Percentiles rank a stretch among this genome's conserved stretches.
Conservation (phyloP, 129 eudicot genomes). For the Saussurea involucrata region DNA sequence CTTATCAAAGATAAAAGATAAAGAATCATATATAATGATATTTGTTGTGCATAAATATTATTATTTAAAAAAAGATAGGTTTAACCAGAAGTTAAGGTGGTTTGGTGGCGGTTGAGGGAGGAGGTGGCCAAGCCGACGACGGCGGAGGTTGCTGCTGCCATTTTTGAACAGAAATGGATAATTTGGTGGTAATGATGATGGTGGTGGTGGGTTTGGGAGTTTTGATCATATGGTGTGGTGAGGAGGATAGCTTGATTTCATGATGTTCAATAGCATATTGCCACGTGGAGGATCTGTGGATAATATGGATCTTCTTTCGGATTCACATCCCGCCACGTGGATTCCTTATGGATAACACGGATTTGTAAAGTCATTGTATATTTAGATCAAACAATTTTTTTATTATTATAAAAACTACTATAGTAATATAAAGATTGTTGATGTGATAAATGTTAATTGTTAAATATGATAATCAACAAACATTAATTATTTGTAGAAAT, state of each 20-base stretch:
- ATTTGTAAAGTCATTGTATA: background rate
- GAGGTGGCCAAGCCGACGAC: slow-evolving; percentile 77
- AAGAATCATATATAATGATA: background rate
- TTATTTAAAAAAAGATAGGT: background rate
- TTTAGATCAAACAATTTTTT: background rate
- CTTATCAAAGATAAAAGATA: no score
- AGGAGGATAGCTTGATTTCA: slow-evolving; percentile 46
- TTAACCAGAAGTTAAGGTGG: slow-evolving; percentile 52
- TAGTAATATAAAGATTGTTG: no score
- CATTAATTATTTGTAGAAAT: no score
- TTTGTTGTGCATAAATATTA: background rate
- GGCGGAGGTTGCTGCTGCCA: slow-evolving; percentile 74
- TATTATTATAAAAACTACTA: no score
- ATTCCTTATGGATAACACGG: slow-evolving; percentile 20
- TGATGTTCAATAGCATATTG: slow-evolving; percentile 44
- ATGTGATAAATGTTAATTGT: no score
- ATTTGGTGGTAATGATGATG: background rate
- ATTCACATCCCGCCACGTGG: slow-evolving; percentile 17
- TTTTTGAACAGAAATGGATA: slow-evolving; percentile 9
- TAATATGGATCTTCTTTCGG: slow-evolving; percentile 32
- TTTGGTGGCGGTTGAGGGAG: slow-evolving; percentile 33
- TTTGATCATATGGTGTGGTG: slow-evolving; percentile 34
- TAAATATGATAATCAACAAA: no score
- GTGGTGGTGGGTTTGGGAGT: slow-evolving; percentile 7
- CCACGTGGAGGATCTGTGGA: slow-evolving; percentile 65